Evolutionary conservation across 1,284 basidiomycete species (phyloP).

Genomic region (Austropuccinia psidii): DNA sequence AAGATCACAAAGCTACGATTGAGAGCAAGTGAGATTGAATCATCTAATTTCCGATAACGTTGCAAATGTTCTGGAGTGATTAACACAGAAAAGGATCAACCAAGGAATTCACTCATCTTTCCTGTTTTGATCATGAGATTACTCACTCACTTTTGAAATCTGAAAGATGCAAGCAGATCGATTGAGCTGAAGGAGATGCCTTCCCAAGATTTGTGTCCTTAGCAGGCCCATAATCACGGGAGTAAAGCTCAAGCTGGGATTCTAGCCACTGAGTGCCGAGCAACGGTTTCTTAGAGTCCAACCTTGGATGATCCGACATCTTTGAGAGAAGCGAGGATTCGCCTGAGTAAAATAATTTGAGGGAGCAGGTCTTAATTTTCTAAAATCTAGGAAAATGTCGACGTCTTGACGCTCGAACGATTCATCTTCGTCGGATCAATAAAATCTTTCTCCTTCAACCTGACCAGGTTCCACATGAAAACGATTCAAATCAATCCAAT

Average conservation of each 20-base stretch:
- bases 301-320: not conserved
- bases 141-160: slow-evolving; percentile 16
- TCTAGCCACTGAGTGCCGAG: slow-evolving; percentile 17
- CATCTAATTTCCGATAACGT: slow-evolving; percentile 17
- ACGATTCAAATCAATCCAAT: too few relatives aligned
- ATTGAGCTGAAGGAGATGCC: not conserved
- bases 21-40: slow-evolving; percentile 9
- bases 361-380: too few relatives aligned
- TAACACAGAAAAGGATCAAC: not conserved
- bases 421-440: not conserved
- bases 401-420: not conserved
- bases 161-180: slow-evolving; percentile 6
- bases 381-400: not conserved
- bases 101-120: too few relatives aligned
- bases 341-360: not conserved
- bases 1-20: not conserved
- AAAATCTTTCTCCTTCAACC: not conserved
- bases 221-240: not conserved
- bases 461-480: too few relatives aligned
- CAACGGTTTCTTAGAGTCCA: not conserved
- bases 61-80: not conserved
- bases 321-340: not conserved
- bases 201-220: not conserved
- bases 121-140: not conserved
- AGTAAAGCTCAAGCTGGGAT: not conserved